phyloP scores from a whole-genome alignment of 768 basidiomycete species.

The Agaricus sinodeliciosus region DNA sequence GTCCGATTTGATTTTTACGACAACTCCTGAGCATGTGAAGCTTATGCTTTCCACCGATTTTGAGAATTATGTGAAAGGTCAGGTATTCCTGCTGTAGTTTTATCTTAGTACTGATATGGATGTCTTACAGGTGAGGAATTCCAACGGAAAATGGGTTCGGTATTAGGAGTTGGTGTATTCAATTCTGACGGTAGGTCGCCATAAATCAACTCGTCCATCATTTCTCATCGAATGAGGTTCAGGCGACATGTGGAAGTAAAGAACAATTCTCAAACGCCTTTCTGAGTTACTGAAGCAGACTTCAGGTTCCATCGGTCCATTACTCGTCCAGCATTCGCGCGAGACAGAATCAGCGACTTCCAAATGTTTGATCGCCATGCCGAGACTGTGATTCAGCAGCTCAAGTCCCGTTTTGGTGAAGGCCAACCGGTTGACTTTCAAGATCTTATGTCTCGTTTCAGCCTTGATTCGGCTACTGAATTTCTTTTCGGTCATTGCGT shows the following conservation, averaged over 20 bases:
- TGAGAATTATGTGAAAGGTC: conserved; percentile 53
- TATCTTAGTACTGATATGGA: background rate
- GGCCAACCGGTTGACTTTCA: conserved; percentile 57
- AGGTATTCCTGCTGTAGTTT: background rate
- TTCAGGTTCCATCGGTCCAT: conserved; percentile 55
- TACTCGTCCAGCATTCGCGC: conserved; percentile 59
- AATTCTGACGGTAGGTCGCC: conserved; percentile 50
- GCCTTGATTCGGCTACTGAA: conserved; percentile 60
- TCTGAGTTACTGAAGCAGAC: background rate
- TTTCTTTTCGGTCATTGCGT: conserved; percentile 60
- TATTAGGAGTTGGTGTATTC: conserved; percentile 62
- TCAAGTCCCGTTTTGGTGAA: conserved; percentile 40
- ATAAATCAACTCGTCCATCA: background rate
- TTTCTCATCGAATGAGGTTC: background rate
- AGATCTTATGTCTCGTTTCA: conserved; percentile 57
- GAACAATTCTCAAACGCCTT: background rate
- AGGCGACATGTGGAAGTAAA: conserved; percentile 34
- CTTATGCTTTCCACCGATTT: conserved; percentile 52
- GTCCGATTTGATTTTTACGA: conserved; percentile 39
- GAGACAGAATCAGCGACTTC: conserved; percentile 53
- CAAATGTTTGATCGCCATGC: conserved; percentile 54
- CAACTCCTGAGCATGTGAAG: conserved; percentile 50
- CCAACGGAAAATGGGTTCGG: conserved; percentile 32
- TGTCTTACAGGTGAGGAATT: conserved; percentile 32
- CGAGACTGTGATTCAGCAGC: conserved; percentile 31